These are phyloP conservation scores for Lentinula boryana DNA, from an alignment of 768 basidiomycete genomes.

Conservation along the genomic window DNA sequence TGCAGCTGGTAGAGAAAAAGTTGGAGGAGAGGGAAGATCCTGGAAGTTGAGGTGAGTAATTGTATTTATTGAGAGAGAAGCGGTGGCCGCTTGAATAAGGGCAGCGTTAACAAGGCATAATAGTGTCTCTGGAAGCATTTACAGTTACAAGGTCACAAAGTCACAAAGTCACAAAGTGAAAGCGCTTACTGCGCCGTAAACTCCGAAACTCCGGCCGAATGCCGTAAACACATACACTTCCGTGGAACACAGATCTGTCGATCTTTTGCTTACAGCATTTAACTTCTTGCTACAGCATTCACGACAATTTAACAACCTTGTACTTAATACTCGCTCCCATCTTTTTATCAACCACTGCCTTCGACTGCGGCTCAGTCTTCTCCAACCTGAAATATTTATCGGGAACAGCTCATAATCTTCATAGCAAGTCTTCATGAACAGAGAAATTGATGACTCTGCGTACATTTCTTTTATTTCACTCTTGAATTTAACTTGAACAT, in stretches of 20 bases:
- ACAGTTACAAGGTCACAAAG: neutral
- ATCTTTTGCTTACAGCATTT: neutral
- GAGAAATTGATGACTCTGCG: neutral
- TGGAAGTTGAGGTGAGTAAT: constrained; percentile 25
- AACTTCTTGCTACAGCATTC: neutral
- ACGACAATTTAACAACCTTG: neutral
- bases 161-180: neutral
- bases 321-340: neutral
- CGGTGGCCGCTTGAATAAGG: neutral
- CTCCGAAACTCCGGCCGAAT: neutral
- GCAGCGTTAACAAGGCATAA: constrained; percentile 6
- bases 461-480: neutral
- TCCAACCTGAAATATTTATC: neutral
- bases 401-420: neutral
- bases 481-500: neutral
- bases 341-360: neutral
- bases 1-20: constrained; percentile 35
- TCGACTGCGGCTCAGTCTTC: neutral
- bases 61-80: constrained; percentile 28
- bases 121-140: constrained; percentile 4
- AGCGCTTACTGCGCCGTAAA: neutral
- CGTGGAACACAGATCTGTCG: neutral
- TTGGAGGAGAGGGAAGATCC: constrained; percentile 24
- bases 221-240: neutral
- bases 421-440: neutral